phyloP scores from a whole-genome alignment of 164 flowering plant genomes.

The Annona cherimola region DNA sequence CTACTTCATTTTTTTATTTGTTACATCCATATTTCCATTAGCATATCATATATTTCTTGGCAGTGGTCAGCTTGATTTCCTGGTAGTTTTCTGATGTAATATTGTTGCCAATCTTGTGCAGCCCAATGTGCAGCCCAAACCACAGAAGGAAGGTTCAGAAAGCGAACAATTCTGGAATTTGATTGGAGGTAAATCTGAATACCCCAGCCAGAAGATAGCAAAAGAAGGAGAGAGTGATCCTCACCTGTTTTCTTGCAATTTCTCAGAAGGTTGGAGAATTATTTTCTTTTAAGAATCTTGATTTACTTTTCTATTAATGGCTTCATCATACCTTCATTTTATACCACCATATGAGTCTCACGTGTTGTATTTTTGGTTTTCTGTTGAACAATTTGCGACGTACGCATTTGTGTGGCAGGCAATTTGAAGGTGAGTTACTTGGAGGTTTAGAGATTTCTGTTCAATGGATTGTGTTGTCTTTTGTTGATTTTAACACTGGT shows the following conservation, averaged over 20 bases:
- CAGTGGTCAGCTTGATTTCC: background rate
- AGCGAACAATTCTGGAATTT: constrained; percentile 87
- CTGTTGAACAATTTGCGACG: constrained; percentile 17
- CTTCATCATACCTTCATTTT: background rate
- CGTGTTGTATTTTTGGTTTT: constrained; percentile 4
- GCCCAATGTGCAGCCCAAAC: constrained; percentile 79
- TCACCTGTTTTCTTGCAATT: constrained; percentile 79
- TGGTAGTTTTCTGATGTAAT: background rate
- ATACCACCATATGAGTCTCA: constrained; percentile 8
- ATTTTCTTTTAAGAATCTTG: constrained; percentile 3
- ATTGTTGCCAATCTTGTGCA: constrained; percentile 28
- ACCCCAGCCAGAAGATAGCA: constrained; percentile 71
- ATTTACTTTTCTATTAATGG: background rate
- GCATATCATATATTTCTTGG: background rate
- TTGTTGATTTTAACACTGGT: too few species aligned
- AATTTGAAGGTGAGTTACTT: constrained; percentile 65
- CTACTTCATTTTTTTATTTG: background rate
- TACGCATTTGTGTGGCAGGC: constrained; percentile 40
- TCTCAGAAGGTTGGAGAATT: constrained; percentile 48
- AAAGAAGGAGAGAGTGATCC: constrained; percentile 81
- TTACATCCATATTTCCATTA: background rate
- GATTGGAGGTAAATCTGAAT: constrained; percentile 87
- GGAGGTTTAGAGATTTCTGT: background rate
- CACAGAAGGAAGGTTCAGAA: constrained; percentile 90
- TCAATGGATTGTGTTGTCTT: background rate